phyloP scores from a whole-genome alignment of 106 monocot genomes.

The Posidonia australis region DNA sequence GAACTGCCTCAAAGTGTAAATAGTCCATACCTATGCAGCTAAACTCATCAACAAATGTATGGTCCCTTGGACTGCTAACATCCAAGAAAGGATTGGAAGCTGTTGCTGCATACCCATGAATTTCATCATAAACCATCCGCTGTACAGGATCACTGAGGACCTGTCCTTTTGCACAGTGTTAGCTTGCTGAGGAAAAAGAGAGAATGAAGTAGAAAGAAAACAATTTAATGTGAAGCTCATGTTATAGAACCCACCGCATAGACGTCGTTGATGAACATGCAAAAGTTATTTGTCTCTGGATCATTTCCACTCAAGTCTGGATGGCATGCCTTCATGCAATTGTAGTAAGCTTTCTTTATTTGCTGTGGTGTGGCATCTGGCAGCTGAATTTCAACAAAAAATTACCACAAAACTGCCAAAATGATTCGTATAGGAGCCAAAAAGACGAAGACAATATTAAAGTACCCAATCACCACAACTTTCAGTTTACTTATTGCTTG shows the following conservation, averaged over 20 bases:
- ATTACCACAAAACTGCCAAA: too few relatives aligned
- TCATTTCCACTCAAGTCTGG: conserved; percentile 86
- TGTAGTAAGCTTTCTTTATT: conserved; percentile 95
- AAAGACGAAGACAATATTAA: neutral
- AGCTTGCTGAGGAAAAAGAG: too few relatives aligned
- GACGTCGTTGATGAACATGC: conserved; percentile 95
- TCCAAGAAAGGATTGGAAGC: conserved; percentile 90
- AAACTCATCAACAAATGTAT: conserved; percentile 96
- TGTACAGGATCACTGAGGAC: conserved; percentile 95
- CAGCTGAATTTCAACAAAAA: conserved; percentile 22
- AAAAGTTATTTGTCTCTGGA: conserved; percentile 79
- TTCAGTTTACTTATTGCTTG: too few relatives aligned
- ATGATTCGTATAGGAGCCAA: neutral
- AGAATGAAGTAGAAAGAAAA: neutral
- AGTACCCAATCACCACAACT: too few relatives aligned
- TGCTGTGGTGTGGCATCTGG: conserved; percentile 90
- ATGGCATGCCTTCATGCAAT: conserved; percentile 97
- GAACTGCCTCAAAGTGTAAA: neutral
- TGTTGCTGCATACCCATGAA: conserved; percentile 78
- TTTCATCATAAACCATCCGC: conserved; percentile 89
- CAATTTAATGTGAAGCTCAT: neutral
- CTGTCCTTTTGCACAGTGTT: conserved; percentile 37
- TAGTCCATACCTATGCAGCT: conserved; percentile 80
- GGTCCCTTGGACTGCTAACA: conserved; percentile 58
- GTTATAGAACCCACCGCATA: conserved; percentile 42